A percentile compares a stretch with the other conserved stretches of the same genome.
phyloP scores from a whole-genome alignment of 108 stramenopile genomes.

The Skeletonema menzelii region DNA sequence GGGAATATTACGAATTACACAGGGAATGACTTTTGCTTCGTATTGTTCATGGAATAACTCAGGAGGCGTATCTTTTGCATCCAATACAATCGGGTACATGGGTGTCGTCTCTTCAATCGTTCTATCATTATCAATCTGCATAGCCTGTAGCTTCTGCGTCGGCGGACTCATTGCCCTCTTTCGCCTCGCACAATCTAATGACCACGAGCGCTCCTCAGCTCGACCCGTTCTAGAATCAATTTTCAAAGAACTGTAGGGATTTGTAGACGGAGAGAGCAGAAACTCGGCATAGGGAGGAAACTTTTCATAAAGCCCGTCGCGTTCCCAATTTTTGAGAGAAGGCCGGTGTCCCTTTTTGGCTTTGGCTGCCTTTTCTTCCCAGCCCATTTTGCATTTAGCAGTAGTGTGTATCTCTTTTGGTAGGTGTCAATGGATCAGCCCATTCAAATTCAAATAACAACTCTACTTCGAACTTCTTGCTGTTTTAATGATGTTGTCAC shows the following conservation, averaged over 20 bases:
- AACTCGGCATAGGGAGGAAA: constrained; percentile 63
- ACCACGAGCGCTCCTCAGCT: background rate
- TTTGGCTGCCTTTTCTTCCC: constrained; percentile 56
- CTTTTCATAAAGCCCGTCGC: constrained; percentile 58
- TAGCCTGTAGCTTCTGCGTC: background rate
- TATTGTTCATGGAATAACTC: constrained; percentile 65
- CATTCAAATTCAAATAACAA: too few relatives aligned
- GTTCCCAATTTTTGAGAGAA: constrained; percentile 75
- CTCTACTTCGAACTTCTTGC: too few relatives aligned
- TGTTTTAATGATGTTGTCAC: too few relatives aligned
- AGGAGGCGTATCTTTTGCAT: constrained; percentile 48
- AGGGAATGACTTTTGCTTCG: constrained; percentile 63
- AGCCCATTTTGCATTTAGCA: constrained; percentile 29
- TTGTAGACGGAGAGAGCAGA: constrained; percentile 6
- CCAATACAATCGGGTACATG: constrained; percentile 59
- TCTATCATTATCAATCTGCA: background rate
- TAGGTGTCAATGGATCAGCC: too few relatives aligned
- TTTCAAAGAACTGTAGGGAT: constrained; percentile 22
- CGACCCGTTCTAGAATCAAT: constrained; percentile 4
- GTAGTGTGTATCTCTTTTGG: too few relatives aligned
- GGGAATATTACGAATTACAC: constrained; percentile 71
- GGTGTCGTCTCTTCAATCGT: background rate
- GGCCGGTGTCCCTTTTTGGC: constrained; percentile 72
- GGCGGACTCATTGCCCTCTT: background rate
- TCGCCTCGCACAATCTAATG: background rate